Base-by-base conservation (phyloP, 371 early-diverging fungal genomes). In the Mucor ambiguus region DNA sequence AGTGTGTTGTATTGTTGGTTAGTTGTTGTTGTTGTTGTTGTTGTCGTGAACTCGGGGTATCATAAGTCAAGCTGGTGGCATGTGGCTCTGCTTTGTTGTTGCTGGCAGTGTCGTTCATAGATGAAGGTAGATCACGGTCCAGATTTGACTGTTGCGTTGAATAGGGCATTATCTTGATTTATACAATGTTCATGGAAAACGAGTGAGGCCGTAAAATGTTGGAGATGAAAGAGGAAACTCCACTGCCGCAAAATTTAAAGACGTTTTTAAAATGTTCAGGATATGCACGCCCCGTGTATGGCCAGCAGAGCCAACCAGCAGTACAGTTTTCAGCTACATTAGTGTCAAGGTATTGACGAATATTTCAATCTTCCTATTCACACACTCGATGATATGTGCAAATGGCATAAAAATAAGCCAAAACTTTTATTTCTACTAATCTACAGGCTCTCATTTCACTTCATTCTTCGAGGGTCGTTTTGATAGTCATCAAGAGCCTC, bases 401-500 rank as follows among this genome's bases (percentile, higher is more conserved):
- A 41, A 41, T 41, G 14, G 18, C 18, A 41, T 41, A 1, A 14
- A 18, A 18, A 41, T 18, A 41, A 12, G 18, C 37, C 5, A 41
- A 41, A 41, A 41, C 41, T 41, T 4, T 18, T 41, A 41, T 41
- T 41, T 2, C 41, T 29, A 18, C 37, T 35, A 35, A 35, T 33
- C 33, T 35, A 35, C 1, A 41, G 18, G 18, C 41, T 38, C n/a
- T n/a, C 22, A 20, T 49, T 22, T 60, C 57, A 67, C 24, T 67
- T 67, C 57, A 67, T 46, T 57, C 67, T 22, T 67, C 67, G 30
- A 26, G 67, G 67, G 22, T 67, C 67, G 20, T 67, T 67, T 57
- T 61, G 67, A 56, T 74, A 71, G 64, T 64, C 76, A 70, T 67
- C 72, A 38, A 73, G 66, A 33, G 69, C 80, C 61, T 65, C 80